Percentiles rank a stretch among this genome's conserved stretches.
These are phyloP conservation scores for Sordaria brevicollis DNA, from an alignment of 495 filamentous ascomycete genomes.

Conservation along the genomic window DNA sequence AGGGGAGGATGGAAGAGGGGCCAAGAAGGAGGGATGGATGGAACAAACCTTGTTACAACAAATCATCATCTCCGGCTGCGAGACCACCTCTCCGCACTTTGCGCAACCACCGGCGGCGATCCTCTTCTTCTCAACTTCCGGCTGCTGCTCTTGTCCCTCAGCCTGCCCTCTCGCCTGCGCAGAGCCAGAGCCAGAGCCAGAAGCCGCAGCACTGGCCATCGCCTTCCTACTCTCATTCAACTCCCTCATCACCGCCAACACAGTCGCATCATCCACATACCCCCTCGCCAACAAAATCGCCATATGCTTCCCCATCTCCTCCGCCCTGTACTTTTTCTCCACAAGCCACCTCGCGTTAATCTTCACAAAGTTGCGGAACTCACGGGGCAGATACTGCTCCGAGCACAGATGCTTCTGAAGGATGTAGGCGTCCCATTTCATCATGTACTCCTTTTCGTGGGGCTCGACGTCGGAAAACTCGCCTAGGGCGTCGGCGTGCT, in stretches of 20 bases:
- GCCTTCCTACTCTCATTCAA: constrained; percentile 24
- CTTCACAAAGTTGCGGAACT: constrained; percentile 33
- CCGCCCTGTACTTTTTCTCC: constrained; percentile 22
- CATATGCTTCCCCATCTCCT: constrained; percentile 37
- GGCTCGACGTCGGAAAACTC: constrained; percentile 40
- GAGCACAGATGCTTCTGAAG: constrained; percentile 34
- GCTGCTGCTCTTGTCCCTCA: constrained; percentile 10
- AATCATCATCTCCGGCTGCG: constrained; percentile 25
- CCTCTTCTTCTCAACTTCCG: constrained; percentile 14
- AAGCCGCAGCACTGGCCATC: background rate
- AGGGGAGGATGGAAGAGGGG: background rate
- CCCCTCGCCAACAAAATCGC: constrained; percentile 33
- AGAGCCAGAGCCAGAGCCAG: background rate
- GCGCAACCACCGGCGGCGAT: constrained; percentile 28
- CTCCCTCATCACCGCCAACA: constrained; percentile 24
- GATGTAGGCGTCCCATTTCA: constrained; percentile 41
- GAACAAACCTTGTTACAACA: constrained; percentile 34
- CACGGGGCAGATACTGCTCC: constrained; percentile 33
- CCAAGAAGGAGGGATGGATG: background rate
- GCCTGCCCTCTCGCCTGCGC: background rate
- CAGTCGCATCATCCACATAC: constrained; percentile 24
- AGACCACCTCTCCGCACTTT: constrained; percentile 28
- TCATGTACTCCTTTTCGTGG: constrained; percentile 42
- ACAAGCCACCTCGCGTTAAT: constrained; percentile 35
- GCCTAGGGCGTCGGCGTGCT: constrained; percentile 39